Percentiles rank a stretch among this genome's conserved stretches.
These are phyloP conservation scores for Globisporangium nagaii DNA, from an alignment of 352 stramenopile genomes.

Conservation along the genomic window DNA sequence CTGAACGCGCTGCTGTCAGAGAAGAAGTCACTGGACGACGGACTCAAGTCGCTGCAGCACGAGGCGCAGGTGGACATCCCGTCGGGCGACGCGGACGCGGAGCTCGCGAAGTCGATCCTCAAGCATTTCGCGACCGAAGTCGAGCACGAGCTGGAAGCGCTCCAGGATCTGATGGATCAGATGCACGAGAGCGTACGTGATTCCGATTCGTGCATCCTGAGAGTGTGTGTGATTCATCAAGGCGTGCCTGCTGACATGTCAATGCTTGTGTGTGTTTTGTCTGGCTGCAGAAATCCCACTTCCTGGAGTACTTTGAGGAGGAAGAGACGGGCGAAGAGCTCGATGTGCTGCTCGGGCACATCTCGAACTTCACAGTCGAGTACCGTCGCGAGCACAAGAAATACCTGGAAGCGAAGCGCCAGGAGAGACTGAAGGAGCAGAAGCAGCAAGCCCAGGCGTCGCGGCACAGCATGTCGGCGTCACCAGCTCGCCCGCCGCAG, in stretches of 20 bases:
- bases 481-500: constrained; percentile 1
- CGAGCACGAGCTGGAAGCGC: constrained; percentile 43
- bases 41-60: constrained; percentile 42
- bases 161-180: constrained; percentile 46
- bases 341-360: constrained; percentile 64
- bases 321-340: constrained; percentile 74
- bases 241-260: not conserved
- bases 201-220: not conserved
- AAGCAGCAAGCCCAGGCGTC: constrained; percentile 13
- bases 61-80: constrained; percentile 37
- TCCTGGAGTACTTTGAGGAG: constrained; percentile 83
- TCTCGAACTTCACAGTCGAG: constrained; percentile 71
- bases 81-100: constrained; percentile 23
- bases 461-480: constrained; percentile 12
- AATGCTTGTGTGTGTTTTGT: not conserved
- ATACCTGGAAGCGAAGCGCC: constrained; percentile 40
- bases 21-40: constrained; percentile 65
- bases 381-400: constrained; percentile 70
- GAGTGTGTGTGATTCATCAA: not conserved
- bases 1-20: constrained; percentile 58
- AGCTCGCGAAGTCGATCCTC: constrained; percentile 43
- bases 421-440: constrained; percentile 17
- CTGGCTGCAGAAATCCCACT: constrained; percentile 47
- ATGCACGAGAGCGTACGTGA: constrained; percentile 43
- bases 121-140: constrained; percentile 57